Conservation (phyloP, 2,329 filamentous ascomycete species). For the Phialophora expanda region DNA sequence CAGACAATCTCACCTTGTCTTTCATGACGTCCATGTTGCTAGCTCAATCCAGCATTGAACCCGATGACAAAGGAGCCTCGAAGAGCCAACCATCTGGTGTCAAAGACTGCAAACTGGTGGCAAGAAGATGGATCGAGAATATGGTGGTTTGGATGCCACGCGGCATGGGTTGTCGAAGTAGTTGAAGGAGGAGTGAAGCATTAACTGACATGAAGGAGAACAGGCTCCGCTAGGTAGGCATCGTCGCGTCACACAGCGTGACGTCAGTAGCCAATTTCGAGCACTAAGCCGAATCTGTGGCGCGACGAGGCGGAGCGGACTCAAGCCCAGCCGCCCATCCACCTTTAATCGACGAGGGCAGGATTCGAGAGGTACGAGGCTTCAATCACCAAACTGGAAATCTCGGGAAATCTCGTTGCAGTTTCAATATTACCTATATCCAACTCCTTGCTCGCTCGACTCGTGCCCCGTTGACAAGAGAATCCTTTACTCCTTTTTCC, state of each 20-base stretch:
- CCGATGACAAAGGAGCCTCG: background rate
- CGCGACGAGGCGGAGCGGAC: background rate
- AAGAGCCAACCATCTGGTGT: background rate
- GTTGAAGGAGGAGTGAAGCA: background rate
- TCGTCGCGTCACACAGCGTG: conserved; percentile 9
- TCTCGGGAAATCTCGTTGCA: background rate
- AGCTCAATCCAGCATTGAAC: background rate
- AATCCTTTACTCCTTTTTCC: conserved; percentile 11
- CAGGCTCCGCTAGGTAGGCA: background rate
- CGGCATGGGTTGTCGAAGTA: background rate
- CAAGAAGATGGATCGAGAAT: background rate
- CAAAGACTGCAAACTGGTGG: background rate
- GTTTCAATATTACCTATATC: background rate
- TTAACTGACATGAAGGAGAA: background rate
- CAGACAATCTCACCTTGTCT: conserved; percentile 24
- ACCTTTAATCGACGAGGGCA: background rate
- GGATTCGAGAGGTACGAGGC: background rate
- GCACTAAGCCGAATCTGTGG: no score
- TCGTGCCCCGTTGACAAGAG: background rate
- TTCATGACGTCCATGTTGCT: conserved; percentile 27
- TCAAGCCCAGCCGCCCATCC: background rate
- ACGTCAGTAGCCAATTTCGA: background rate
- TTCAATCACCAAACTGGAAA: background rate
- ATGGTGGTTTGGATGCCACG: background rate
- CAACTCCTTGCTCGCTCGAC: conserved; percentile 8